Evolutionary conservation across 306 rosid genomes (phyloP), one percentile per base, ranked within the genome.

Genomic region (Inga laurina): DNA sequence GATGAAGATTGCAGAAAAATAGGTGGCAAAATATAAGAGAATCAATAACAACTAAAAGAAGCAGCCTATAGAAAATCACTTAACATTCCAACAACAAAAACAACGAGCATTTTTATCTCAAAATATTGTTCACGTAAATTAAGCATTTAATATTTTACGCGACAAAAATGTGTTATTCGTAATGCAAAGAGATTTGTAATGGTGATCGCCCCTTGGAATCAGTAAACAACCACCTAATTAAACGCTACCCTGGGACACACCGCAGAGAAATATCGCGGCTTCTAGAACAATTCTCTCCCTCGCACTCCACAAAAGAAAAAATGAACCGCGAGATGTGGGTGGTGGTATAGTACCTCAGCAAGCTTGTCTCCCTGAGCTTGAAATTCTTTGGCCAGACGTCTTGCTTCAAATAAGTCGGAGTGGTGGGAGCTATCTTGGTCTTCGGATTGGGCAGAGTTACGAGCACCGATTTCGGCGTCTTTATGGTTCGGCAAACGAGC

Each of bases 341-440:
- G 11, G 39, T 10, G 62, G 21, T 49, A 65, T 84, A 51, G 54
- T 82, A 88, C 90, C 90, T 68, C 43, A 24, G 90, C 90, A 30
- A 89, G 89, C 10, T 81, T 83, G 66, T 89, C 87, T 57, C 92
- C 92, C 72, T 83, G 89, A 44, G 88, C 80, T 82, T 83, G 91
- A 76, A 90, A 90, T 39, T 84, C 74, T 48, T 12, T 72, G 43
- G 91, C 82, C 10, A 90, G 78, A 66, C 66, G 80, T 65, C 46
- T 72, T 2, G 88, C 75, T 14, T 82, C 69, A 7, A 46, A 73
- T 32, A 71, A 74, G 35, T 78, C 70, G 1, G 56, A 82, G 49
- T 82, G 62, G 0, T 65, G 39, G 65, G 59, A 7, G 41, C 10
- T 32, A 39, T 24, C 19, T 35, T 7, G 75, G 67, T 12, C 44